Percentiles rank a stretch among this genome's conserved stretches.
Evolutionary conservation across 1,284 basidiomycete species (phyloP).

Genomic region (Pseudozyma pruni): DNA sequence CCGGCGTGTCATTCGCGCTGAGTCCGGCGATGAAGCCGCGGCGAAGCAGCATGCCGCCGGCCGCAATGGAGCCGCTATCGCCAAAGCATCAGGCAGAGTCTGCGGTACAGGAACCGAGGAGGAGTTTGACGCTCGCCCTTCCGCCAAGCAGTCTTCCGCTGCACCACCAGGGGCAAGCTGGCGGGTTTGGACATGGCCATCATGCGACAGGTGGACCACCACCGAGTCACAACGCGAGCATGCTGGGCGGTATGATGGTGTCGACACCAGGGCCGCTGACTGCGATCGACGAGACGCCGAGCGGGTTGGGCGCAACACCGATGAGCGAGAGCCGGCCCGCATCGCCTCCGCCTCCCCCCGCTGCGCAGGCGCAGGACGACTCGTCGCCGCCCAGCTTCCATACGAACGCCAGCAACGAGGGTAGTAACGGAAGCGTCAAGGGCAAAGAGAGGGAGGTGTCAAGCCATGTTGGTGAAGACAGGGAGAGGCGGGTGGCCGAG

Average conservation of each 20-base stretch:
- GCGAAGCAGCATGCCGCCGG: constrained; percentile 30
- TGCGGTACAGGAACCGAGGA: constrained; percentile 13
- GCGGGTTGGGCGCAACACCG: constrained; percentile 14
- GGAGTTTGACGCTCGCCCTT: constrained; percentile 30
- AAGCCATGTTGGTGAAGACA: background rate
- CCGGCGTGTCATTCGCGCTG: constrained; percentile 41
- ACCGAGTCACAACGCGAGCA: background rate
- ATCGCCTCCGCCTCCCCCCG: constrained; percentile 2
- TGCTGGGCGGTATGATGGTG: constrained; percentile 16
- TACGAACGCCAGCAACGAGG: constrained; percentile 1
- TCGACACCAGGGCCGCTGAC: constrained; percentile 28
- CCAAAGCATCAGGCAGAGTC: constrained; percentile 20
- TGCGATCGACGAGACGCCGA: constrained; percentile 44
- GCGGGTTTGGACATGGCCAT: too few species aligned
- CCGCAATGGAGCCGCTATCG: constrained; percentile 11
- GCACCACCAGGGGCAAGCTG: constrained; percentile 19
- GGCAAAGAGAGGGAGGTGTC: constrained; percentile 12
- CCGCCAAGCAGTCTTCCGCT: constrained; percentile 30
- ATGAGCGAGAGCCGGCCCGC: constrained; percentile 23
- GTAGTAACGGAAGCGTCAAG: constrained; percentile 18
- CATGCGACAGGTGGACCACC: background rate
- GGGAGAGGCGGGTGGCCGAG: constrained; percentile 13
- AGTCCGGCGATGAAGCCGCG: constrained; percentile 5
- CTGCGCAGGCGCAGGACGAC: background rate
- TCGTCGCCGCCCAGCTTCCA: constrained; percentile 19